phyloP scores from a whole-genome alignment of 768 basidiomycete genomes.

The Suillus placidus region DNA sequence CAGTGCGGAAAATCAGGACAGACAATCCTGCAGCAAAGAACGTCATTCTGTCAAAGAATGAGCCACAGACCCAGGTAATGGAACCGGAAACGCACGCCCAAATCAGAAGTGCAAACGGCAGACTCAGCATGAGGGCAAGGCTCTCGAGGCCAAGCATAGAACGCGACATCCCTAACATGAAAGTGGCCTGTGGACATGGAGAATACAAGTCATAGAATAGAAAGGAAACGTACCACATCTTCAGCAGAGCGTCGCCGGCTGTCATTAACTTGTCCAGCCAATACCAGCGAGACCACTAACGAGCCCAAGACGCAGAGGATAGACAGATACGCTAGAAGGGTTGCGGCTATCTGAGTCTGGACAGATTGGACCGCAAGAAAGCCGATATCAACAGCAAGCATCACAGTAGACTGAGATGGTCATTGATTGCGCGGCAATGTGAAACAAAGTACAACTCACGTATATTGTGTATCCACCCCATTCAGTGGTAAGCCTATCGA shows the following conservation, averaged over 20 bases:
- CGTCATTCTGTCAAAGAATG: neutral
- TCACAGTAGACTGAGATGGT: slow-evolving; percentile 11
- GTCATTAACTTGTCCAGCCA: slow-evolving; percentile 34
- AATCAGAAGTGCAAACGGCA: slow-evolving; percentile 37
- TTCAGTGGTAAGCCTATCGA: slow-evolving; percentile 45
- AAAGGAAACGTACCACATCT: slow-evolving; percentile 9
- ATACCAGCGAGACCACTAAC: slow-evolving; percentile 10
- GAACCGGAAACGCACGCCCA: slow-evolving; percentile 26
- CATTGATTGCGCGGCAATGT: neutral
- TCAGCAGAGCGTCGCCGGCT: slow-evolving; percentile 16
- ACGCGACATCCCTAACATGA: slow-evolving; percentile 2
- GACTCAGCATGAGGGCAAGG: slow-evolving; percentile 34
- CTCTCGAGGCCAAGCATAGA: slow-evolving; percentile 11
- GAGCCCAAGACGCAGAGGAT: slow-evolving; percentile 11
- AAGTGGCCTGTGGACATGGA: slow-evolving; percentile 4
- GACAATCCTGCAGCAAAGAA: neutral
- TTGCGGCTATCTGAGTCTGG: neutral
- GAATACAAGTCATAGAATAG: neutral
- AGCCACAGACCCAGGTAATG: neutral
- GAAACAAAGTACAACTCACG: slow-evolving; percentile 32
- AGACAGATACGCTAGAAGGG: slow-evolving; percentile 10
- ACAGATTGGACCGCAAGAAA: slow-evolving; percentile 6
- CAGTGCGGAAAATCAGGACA: neutral
- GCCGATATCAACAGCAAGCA: slow-evolving; percentile 17
- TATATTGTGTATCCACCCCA: slow-evolving; percentile 52